These are phyloP conservation scores for Dactylis glomerata DNA, from an alignment of 176 grass and related monocot species.

Conservation along the genomic window DNA sequence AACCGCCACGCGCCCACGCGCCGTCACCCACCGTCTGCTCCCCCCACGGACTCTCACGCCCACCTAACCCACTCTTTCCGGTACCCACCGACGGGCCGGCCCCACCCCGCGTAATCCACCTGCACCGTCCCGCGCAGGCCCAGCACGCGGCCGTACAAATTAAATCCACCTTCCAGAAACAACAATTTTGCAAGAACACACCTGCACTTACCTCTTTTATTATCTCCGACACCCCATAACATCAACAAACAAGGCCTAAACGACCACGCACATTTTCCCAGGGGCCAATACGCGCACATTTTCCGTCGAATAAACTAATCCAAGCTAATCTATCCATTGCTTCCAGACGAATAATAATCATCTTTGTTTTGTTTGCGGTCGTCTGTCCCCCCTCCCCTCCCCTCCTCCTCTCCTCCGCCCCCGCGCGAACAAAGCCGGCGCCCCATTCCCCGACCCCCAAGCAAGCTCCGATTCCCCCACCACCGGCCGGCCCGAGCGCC, in stretches of 20 bases:
- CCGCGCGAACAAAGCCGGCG: slow-evolving; percentile 44
- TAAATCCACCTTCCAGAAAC: not conserved
- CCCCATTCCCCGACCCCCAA: not conserved
- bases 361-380: not conserved
- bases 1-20: not conserved
- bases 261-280: rapidly evolving
- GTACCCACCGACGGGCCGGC: slow-evolving; percentile 20
- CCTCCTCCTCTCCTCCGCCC: not conserved
- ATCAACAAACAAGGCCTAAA: not conserved
- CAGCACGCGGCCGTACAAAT: not conserved
- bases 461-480: not conserved
- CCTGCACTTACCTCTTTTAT: not conserved
- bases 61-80: not conserved
- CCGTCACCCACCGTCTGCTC: not conserved
- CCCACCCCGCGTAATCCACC: not conserved
- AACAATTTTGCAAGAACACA: not conserved
- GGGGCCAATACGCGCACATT: not conserved
- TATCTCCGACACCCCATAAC: too few relatives aligned
- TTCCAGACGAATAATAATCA: slow-evolving; percentile 13
- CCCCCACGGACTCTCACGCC: not conserved
- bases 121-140: not conserved
- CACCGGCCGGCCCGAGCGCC: not conserved
- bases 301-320: not conserved
- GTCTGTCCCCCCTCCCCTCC: not conserved
- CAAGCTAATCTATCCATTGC: slow-evolving; percentile 15